A percentile compares a stretch with the other conserved stretches of the same genome.
Conservation (phyloP, 441 rosid genomes). For the Gossypium gossypioides region DNA sequence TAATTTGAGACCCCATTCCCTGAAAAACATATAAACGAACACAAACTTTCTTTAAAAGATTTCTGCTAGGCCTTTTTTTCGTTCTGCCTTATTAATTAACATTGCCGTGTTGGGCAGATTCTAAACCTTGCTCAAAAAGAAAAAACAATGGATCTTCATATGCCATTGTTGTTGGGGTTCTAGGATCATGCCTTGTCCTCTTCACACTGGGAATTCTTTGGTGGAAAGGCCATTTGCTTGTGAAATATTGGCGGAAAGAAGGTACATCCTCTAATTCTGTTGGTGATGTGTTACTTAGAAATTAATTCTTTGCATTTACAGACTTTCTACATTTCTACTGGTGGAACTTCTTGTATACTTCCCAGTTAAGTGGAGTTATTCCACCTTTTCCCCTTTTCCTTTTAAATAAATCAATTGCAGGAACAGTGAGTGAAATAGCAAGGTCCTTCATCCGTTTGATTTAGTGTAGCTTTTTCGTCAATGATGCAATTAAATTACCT, state of each 20-base stretch:
- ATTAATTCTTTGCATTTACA: not conserved
- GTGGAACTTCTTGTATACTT: not conserved
- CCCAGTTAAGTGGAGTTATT: not conserved
- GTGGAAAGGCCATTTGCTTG: slow-evolving; percentile 29
- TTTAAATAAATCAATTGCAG: not conserved
- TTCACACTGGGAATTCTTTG: slow-evolving; percentile 31
- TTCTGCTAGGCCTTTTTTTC: not conserved
- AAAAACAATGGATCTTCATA: slow-evolving; percentile 18
- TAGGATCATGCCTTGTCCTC: slow-evolving; percentile 22
- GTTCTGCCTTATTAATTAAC: not conserved
- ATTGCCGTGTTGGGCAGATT: slow-evolving; percentile 28
- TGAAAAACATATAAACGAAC: not conserved
- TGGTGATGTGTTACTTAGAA: not conserved
- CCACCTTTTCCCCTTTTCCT: not conserved
- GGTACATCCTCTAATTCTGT: slow-evolving; percentile 21
- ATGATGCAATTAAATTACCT: not conserved
- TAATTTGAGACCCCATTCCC: not conserved
- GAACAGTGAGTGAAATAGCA: not conserved
- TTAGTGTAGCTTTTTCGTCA: not conserved
- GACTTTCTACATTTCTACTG: not conserved
- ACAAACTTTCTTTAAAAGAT: not conserved
- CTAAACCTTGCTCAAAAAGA: slow-evolving; percentile 23
- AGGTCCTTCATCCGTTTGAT: not conserved
- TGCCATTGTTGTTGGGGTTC: slow-evolving; percentile 26
- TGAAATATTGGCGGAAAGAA: slow-evolving; percentile 19